Conservation (phyloP, 805 yeast genomes). For the Zygosaccharomyces lentus region DNA sequence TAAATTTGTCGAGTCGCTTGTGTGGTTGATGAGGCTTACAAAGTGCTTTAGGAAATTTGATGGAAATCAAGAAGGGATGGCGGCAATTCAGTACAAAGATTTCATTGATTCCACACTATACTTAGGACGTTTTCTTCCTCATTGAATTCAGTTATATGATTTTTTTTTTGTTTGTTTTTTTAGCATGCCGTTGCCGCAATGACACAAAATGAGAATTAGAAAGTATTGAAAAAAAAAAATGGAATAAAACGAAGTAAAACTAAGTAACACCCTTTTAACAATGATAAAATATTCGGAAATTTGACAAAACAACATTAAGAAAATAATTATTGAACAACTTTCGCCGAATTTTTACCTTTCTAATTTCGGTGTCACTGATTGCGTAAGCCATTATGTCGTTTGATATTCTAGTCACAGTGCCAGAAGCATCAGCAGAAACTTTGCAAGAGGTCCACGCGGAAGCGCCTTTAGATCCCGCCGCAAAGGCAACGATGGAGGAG, state of each 20-base stretch:
- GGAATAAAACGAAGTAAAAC: too few species aligned
- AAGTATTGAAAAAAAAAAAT: not conserved
- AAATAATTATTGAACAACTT: too few species aligned
- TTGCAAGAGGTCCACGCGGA: not conserved
- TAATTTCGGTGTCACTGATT: too few species aligned
- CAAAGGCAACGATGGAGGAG: not conserved
- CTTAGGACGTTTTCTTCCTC: conserved; percentile 35
- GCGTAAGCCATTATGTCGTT: not conserved
- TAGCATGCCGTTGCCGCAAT: not conserved
- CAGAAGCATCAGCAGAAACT: not conserved
- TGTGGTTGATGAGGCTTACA: conserved; percentile 71
- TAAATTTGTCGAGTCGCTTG: conserved; percentile 73
- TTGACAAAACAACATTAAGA: not conserved
- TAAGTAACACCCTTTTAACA: not conserved
- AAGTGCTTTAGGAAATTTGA: conserved; percentile 77
- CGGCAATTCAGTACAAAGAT: conserved; percentile 61
- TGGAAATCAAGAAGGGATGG: conserved; percentile 67
- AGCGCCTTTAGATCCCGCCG: not conserved
- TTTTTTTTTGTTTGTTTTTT: not conserved
- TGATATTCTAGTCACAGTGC: not conserved
- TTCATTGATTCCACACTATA: conserved; percentile 52
- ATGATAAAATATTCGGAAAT: not conserved
- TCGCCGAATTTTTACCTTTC: not conserved
- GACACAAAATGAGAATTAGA: conserved; percentile 1
- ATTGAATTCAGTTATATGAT: too few species aligned